Evolutionary conservation across 805 yeast genomes (phyloP).

Genomic region (Wickerhamiella hasegawae): DNA sequence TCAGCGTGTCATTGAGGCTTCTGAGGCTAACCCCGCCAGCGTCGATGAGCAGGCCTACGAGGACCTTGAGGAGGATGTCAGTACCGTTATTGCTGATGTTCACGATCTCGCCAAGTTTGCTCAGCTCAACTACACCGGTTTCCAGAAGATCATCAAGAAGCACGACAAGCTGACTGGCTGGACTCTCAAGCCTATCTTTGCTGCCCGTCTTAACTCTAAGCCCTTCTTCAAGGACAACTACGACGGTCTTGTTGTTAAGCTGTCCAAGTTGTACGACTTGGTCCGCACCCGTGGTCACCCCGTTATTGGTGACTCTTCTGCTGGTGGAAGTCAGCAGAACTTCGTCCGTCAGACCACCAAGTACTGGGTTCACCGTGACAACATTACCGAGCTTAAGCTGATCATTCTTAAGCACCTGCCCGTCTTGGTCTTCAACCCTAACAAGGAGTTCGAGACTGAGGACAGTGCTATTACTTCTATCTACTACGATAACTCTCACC

Average conservation of each 20-base stretch:
- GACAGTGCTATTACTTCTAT: constrained; percentile 96
- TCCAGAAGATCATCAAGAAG: constrained; percentile 89
- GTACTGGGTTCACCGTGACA: constrained; percentile 98
- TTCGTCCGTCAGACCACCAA: constrained; percentile 97
- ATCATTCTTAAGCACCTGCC: constrained; percentile 90
- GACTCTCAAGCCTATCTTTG: constrained; percentile 80
- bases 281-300: constrained; percentile 96
- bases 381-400: constrained; percentile 88
- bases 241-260: constrained; percentile 73
- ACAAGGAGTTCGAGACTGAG: constrained; percentile 87
- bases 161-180: constrained; percentile 82
- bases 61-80: constrained; percentile 56
- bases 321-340: constrained; percentile 97
- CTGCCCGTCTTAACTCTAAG: constrained; percentile 79
- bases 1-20: constrained; percentile 35
- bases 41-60: constrained; percentile 53
- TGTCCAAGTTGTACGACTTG: constrained; percentile 76
- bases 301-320: constrained; percentile 82
- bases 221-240: constrained; percentile 94
- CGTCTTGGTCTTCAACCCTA: constrained; percentile 88
- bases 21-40: constrained; percentile 24
- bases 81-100: constrained; percentile 89
- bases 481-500: constrained; percentile 76
- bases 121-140: constrained; percentile 88
- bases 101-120: constrained; percentile 93